A percentile compares a stretch with the other conserved stretches of the same genome.
phyloP scores from a whole-genome alignment of 768 basidiomycete genomes.

The Dioszegia hungarica region DNA sequence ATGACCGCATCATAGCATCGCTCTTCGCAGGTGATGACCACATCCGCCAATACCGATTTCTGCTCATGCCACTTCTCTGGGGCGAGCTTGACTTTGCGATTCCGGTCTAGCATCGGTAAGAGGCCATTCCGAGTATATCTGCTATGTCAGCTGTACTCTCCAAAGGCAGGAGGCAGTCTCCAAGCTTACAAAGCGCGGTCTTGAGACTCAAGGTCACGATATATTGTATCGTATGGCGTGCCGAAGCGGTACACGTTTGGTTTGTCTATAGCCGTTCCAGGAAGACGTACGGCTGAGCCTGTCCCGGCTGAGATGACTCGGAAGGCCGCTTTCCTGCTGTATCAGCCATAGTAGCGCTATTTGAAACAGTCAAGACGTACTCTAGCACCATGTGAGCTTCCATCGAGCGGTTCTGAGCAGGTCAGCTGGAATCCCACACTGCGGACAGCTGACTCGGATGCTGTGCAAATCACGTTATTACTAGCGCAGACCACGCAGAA shows the following conservation, averaged over 20 bases:
- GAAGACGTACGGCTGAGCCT: conserved; percentile 91
- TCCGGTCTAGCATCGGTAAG: conserved; percentile 92
- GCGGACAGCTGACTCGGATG: no score
- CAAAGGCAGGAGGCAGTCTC: no score
- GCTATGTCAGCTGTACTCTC: neutral
- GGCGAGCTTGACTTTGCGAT: conserved; percentile 80
- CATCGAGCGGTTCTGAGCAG: conserved; percentile 86
- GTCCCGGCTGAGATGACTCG: conserved; percentile 92
- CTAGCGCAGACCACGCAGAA: conserved; percentile 99
- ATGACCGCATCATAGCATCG: conserved; percentile 97
- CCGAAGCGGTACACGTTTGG: conserved; percentile 97
- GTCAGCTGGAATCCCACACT: neutral
- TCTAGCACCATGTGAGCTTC: conserved; percentile 87
- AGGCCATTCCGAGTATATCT: conserved; percentile 93
- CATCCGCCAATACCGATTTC: conserved; percentile 71
- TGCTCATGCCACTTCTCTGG: conserved; percentile 98
- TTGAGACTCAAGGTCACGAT: conserved; percentile 77
- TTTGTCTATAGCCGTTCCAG: conserved; percentile 92
- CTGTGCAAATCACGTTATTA: conserved; percentile 70
- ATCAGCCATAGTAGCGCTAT: neutral
- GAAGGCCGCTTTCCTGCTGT: conserved; percentile 75
- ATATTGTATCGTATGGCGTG: conserved; percentile 93
- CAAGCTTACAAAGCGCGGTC: conserved; percentile 73
- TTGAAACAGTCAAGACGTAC: conserved; percentile 55
- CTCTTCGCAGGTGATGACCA: conserved; percentile 98